Conservation (phyloP, 352 stramenopile species). For the Pythium folliculosum region DNA sequence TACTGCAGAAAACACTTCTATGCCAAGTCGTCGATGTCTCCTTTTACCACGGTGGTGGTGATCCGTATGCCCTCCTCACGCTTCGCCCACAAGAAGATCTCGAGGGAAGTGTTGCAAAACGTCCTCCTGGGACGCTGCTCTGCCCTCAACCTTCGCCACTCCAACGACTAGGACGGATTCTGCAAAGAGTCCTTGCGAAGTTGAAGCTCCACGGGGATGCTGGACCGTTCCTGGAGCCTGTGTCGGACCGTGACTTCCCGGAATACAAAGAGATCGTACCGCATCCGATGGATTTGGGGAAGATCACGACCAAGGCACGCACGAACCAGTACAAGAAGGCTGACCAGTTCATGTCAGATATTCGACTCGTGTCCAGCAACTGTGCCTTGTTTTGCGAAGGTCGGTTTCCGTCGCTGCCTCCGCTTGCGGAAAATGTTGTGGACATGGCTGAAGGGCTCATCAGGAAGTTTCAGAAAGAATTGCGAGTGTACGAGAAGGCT, state of each 20-base stretch:
- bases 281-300: slow-evolving; percentile 71
- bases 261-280: slow-evolving; percentile 85
- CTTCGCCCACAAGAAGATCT: slow-evolving; percentile 45
- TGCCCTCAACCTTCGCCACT: slow-evolving; percentile 65
- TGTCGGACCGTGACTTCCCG: slow-evolving; percentile 79
- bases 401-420: slow-evolving; percentile 72
- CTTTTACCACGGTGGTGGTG: slow-evolving; percentile 79
- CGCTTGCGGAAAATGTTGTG: slow-evolving; percentile 70
- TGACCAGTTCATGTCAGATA: slow-evolving; percentile 58
- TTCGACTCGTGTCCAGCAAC: slow-evolving; percentile 77
- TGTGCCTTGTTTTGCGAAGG: slow-evolving; percentile 82
- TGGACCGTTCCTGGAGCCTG: slow-evolving; percentile 75
- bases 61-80: slow-evolving; percentile 72
- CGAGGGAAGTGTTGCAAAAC: slow-evolving; percentile 32
- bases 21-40: slow-evolving; percentile 67
- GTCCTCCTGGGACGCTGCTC: slow-evolving; percentile 39
- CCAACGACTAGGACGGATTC: slow-evolving; percentile 58
- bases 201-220: slow-evolving; percentile 61
- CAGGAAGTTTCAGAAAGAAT: slow-evolving; percentile 72
- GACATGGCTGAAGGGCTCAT: slow-evolving; percentile 62
- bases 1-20: slow-evolving; percentile 50
- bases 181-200: slow-evolving; percentile 65
- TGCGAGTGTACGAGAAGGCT: slow-evolving; percentile 52
- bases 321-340: slow-evolving; percentile 56
- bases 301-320: slow-evolving; percentile 57